Evolutionary conservation across 2,329 filamentous ascomycete genomes (phyloP).

Genomic region (Nemania bipapillata): DNA sequence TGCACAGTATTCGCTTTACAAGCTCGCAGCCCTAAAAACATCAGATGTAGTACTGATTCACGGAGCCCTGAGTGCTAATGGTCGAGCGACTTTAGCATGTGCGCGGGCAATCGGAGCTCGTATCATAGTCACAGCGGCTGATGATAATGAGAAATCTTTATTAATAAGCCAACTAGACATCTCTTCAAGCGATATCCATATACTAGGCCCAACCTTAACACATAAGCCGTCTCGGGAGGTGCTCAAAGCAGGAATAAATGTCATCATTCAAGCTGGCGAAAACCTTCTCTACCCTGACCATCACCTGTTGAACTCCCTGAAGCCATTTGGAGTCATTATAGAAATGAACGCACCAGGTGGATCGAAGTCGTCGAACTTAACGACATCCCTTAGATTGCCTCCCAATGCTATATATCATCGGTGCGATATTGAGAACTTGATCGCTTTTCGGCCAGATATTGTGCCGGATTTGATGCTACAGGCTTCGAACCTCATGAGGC

Average conservation of each 20-base stretch:
- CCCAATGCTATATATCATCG: neutral
- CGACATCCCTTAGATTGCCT: neutral
- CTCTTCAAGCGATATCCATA: no score
- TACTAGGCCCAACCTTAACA: neutral
- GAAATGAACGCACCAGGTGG: neutral
- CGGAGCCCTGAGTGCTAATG: slow-evolving; percentile 28
- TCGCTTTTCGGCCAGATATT: neutral
- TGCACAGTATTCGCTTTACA: slow-evolving; percentile 22
- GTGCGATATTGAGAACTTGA: neutral
- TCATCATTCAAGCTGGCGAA: slow-evolving; percentile 29
- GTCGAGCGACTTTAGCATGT: slow-evolving; percentile 26
- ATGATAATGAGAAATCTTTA: slow-evolving; percentile 7
- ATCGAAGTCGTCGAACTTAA: neutral
- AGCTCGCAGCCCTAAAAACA: slow-evolving; percentile 2
- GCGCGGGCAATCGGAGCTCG: slow-evolving; percentile 24
- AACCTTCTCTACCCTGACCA: slow-evolving; percentile 5
- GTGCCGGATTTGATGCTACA: no score
- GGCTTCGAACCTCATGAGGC: no score
- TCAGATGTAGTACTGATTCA: slow-evolving; percentile 22
- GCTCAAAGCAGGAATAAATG: slow-evolving; percentile 9
- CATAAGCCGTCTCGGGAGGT: neutral
- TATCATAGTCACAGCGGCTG: slow-evolving; percentile 22
- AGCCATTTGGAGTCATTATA: slow-evolving; percentile 25
- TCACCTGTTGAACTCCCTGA: slow-evolving; percentile 7
- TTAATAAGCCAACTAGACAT: neutral